phyloP scores from a whole-genome alignment of 106 monocot genomes.

The Allium cepa region DNA sequence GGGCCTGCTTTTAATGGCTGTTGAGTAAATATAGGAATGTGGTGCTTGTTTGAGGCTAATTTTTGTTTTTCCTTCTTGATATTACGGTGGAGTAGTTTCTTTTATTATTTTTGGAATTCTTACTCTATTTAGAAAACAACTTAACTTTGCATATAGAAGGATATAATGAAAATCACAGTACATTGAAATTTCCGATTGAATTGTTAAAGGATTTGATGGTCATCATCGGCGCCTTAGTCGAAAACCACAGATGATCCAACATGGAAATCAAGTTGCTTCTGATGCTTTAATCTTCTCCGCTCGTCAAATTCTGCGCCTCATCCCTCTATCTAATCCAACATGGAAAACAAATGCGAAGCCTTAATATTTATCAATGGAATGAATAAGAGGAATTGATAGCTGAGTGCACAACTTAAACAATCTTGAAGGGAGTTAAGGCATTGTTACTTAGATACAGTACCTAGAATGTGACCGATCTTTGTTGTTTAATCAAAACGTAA shows the following conservation, averaged over 20 bases:
- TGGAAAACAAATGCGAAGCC: too few species aligned
- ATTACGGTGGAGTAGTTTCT: too few species aligned
- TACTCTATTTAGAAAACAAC: too few species aligned
- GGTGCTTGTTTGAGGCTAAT: too few species aligned
- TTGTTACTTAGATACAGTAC: slow-evolving; percentile 69
- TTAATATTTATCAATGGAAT: too few species aligned
- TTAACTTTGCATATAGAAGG: too few species aligned
- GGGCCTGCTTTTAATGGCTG: too few species aligned
- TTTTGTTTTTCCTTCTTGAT: too few species aligned
- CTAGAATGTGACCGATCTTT: slow-evolving; percentile 18
- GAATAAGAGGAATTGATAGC: slow-evolving; percentile 33
- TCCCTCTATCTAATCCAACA: slow-evolving; percentile 50
- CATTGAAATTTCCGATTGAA: too few species aligned
- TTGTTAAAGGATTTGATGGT: neutral
- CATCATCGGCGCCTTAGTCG: slow-evolving; percentile 92
- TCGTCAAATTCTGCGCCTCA: slow-evolving; percentile 86
- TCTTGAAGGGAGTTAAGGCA: slow-evolving; percentile 66
- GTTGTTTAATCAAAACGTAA: neutral
- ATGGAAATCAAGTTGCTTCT: slow-evolving; percentile 89
- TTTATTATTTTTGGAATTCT: too few species aligned
- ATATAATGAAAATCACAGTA: too few species aligned
- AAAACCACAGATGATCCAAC: slow-evolving; percentile 67
- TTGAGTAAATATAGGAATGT: too few species aligned
- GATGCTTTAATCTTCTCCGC: slow-evolving; percentile 61
- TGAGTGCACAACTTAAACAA: slow-evolving; percentile 65